A percentile compares a stretch with the other conserved stretches of the same genome.
Evolutionary conservation across 2,329 filamentous ascomycete genomes (phyloP).

Genomic region (Lasiodiplodia theobromae): DNA sequence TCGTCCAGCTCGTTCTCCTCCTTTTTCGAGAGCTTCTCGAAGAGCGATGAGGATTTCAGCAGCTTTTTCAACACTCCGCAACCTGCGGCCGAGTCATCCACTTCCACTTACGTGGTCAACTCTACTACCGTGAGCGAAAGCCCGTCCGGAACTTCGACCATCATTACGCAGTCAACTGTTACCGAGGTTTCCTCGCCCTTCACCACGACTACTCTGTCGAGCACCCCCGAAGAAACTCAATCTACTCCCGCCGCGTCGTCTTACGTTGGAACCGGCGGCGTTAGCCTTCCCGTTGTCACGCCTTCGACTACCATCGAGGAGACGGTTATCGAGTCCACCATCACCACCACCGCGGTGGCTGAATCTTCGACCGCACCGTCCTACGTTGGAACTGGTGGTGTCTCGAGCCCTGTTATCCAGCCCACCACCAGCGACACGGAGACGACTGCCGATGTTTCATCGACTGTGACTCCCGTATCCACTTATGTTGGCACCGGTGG

Average conservation of each 20-base stretch:
- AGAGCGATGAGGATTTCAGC: constrained; percentile 14
- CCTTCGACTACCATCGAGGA: constrained; percentile 8
- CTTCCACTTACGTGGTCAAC: constrained; percentile 27
- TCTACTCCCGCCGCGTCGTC: constrained; percentile 8
- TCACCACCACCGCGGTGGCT: neutral
- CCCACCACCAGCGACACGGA: constrained; percentile 24
- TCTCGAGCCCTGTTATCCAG: constrained; percentile 24
- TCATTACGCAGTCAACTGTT: constrained; percentile 34
- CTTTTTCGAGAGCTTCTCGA: constrained; percentile 40
- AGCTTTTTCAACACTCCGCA: constrained; percentile 31
- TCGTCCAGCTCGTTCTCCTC: constrained; percentile 37
- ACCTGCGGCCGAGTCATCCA: neutral
- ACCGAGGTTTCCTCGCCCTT: constrained; percentile 33
- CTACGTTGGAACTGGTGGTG: constrained; percentile 26
- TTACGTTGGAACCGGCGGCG: constrained; percentile 22
- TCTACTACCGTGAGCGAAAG: constrained; percentile 8
- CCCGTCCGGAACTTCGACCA: constrained; percentile 31
- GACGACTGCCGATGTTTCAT: neutral
- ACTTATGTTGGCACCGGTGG: constrained; percentile 23
- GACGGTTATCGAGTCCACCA: constrained; percentile 4
- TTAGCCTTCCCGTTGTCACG: constrained; percentile 15
- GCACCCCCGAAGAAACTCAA: constrained; percentile 6
- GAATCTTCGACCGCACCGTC: constrained; percentile 1
- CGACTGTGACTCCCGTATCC: constrained; percentile 5
- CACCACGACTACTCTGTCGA: constrained; percentile 14